Conservation (phyloP, 805 yeast species). For the Brettanomyces custersianus region DNA sequence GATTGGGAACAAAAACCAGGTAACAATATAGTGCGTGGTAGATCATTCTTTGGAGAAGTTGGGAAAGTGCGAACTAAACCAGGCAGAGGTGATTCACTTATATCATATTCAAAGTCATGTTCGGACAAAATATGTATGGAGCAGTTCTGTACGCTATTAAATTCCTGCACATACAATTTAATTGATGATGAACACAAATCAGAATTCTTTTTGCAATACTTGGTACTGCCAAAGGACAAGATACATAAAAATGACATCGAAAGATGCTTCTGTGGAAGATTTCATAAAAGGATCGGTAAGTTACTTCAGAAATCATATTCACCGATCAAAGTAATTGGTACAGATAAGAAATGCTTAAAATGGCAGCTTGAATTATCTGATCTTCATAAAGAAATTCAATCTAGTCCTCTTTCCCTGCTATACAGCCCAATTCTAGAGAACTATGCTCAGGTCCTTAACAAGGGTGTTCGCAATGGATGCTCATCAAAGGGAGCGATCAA, state of each 20-base stretch:
- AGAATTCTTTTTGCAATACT: constrained; percentile 33
- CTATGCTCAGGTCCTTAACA: constrained; percentile 34
- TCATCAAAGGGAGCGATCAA: constrained; percentile 36
- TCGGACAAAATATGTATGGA: constrained; percentile 70
- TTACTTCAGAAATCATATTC: constrained; percentile 1
- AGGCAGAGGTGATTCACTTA: constrained; percentile 71
- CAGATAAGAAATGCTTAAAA: no score
- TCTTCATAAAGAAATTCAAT: constrained; percentile 4
- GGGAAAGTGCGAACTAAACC: constrained; percentile 89
- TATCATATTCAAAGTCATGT: constrained; percentile 76
- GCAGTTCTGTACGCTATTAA: constrained; percentile 50
- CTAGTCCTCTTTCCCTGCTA: no score
- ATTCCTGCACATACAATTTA: constrained; percentile 31
- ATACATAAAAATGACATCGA: constrained; percentile 21
- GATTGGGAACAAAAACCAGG: background rate
- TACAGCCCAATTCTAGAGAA: constrained; percentile 13
- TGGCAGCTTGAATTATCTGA: constrained; percentile 10
- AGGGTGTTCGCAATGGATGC: constrained; percentile 56
- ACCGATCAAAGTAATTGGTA: no score
- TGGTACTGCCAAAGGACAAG: constrained; percentile 37
- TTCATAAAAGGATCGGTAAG: constrained; percentile 3
- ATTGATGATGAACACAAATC: constrained; percentile 18
- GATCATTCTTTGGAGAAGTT: constrained; percentile 42
- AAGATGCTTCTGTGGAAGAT: constrained; percentile 32
- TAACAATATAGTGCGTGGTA: constrained; percentile 41